phyloP scores from a whole-genome alignment of 179 eudicot genomes.

The Kewa caespitosa region DNA sequence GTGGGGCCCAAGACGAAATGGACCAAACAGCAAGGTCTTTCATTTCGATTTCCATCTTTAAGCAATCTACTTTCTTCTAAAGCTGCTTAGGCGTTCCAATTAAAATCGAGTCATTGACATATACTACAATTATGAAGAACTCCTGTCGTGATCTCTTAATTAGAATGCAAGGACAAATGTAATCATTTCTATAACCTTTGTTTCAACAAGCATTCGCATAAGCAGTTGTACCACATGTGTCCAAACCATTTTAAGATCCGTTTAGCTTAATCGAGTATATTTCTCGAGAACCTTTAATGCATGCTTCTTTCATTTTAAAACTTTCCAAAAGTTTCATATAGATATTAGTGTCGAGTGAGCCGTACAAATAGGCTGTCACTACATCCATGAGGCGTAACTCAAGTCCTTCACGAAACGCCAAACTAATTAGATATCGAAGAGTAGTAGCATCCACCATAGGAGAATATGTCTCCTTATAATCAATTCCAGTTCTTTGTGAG shows the following conservation, averaged over 20 bases:
- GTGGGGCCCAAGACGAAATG: too few relatives aligned
- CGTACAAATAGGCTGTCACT: background rate
- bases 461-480: background rate
- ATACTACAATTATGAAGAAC: background rate
- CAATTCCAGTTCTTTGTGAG: background rate
- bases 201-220: background rate
- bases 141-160: background rate
- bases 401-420: background rate
- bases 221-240: background rate
- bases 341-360: background rate
- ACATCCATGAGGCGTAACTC: background rate
- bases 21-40: background rate
- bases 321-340: background rate
- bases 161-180: background rate
- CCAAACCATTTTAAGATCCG: background rate
- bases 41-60: background rate
- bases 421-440: background rate
- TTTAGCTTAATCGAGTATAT: background rate
- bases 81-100: background rate
- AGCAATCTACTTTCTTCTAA: background rate
- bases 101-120: background rate
- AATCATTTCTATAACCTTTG: background rate
- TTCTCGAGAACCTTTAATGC: background rate
- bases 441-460: background rate
- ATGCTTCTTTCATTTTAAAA: background rate